Evolutionary conservation across 2,329 filamentous ascomycete species (phyloP).

Genomic region (Chalaropsis ovoidea): DNA sequence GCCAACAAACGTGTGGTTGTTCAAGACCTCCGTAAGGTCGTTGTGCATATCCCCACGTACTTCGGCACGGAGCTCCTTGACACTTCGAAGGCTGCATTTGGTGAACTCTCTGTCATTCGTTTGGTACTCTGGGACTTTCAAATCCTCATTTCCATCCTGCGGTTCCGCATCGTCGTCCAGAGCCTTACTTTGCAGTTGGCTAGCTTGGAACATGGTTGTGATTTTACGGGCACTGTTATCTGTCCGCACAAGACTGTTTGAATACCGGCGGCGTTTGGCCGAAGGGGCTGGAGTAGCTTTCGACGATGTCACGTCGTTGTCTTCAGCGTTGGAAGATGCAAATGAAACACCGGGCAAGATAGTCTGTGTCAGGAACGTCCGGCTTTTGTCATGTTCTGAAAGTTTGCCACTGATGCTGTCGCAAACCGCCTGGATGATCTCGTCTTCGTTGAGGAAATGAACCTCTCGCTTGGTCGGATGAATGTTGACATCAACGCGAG

Average conservation of each 20-base stretch:
- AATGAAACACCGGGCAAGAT: constrained; percentile 58
- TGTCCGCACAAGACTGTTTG: constrained; percentile 78
- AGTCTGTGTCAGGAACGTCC: constrained; percentile 89
- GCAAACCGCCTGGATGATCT: constrained; percentile 82
- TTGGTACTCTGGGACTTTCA: constrained; percentile 52
- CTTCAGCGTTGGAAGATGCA: constrained; percentile 29
- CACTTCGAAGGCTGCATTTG: constrained; percentile 64
- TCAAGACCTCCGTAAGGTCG: constrained; percentile 76
- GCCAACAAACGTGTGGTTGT: constrained; percentile 84
- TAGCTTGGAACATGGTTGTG: constrained; percentile 78
- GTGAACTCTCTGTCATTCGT: constrained; percentile 57
- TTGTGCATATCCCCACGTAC: constrained; percentile 77
- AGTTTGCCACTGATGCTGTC: constrained; percentile 66
- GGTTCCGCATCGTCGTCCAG: constrained; percentile 33
- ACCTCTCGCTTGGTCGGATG: constrained; percentile 96
- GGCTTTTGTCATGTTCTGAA: constrained; percentile 80
- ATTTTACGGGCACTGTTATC: constrained; percentile 87
- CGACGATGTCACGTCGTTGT: constrained; percentile 27
- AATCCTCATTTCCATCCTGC: constrained; percentile 37
- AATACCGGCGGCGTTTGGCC: constrained; percentile 36
- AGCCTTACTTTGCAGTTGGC: constrained; percentile 18
- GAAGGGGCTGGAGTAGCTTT: constrained; percentile 32
- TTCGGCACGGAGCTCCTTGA: constrained; percentile 71
- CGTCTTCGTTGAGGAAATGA: constrained; percentile 94
- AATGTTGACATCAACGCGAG: constrained; percentile 90